Evolutionary conservation across 139 green algal genomes (phyloP).

Genomic region (Auxenochlorella protothecoides): DNA sequence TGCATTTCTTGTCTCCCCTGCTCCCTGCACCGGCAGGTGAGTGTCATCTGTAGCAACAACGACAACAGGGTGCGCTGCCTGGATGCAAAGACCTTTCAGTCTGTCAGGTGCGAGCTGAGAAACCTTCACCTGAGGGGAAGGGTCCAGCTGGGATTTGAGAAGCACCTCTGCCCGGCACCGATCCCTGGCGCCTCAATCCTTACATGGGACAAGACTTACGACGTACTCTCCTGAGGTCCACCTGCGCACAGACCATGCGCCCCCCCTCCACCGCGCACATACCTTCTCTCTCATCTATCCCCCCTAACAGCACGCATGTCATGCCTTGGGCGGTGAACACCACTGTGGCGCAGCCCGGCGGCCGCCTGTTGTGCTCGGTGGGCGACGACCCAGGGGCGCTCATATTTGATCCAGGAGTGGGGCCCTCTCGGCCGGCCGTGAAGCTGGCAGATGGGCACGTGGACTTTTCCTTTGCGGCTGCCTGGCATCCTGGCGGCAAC

Average conservation of each 20-base stretch:
- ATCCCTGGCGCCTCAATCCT: too few species aligned
- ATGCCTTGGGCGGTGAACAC: slow-evolving; percentile 83
- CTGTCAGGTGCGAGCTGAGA: slow-evolving; percentile 7
- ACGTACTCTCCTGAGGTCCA: too few species aligned
- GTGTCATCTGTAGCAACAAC: slow-evolving; percentile 77
- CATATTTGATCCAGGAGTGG: background rate
- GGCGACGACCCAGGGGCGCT: slow-evolving; percentile 59
- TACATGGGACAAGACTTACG: too few species aligned
- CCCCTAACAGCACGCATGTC: background rate
- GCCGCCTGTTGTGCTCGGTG: slow-evolving; percentile 46
- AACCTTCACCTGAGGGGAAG: too few species aligned
- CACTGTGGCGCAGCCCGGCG: slow-evolving; percentile 25
- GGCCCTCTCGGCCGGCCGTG: slow-evolving; percentile 22
- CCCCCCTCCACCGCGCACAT: too few species aligned
- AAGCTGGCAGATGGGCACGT: slow-evolving; percentile 56
- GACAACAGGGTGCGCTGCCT: slow-evolving; percentile 58
- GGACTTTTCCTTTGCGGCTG: slow-evolving; percentile 87
- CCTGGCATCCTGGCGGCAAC: slow-evolving; percentile 75
- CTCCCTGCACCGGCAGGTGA: background rate
- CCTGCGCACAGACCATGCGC: too few species aligned
- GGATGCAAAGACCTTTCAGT: slow-evolving; percentile 29
- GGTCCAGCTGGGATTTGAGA: too few species aligned
- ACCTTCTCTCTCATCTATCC: background rate
- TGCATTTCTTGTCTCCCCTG: too few species aligned
- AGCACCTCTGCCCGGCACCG: too few species aligned